These are phyloP conservation scores for Dillenia suffruticosa DNA, from an alignment of 164 flowering plant species.

Conservation along the genomic window DNA sequence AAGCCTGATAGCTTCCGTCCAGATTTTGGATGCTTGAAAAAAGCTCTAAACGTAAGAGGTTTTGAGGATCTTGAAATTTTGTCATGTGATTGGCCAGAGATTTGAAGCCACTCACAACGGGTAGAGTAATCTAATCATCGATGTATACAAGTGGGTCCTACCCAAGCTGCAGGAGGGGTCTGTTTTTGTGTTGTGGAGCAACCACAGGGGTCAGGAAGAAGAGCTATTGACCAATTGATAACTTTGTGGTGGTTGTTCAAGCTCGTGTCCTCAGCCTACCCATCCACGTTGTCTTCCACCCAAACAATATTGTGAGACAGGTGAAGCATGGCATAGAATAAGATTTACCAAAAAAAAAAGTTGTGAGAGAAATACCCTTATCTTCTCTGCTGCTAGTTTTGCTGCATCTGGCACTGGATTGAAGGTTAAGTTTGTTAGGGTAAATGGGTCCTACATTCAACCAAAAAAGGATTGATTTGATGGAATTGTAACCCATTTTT, in stretches of 20 bases:
- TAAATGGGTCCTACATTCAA: too few relatives aligned
- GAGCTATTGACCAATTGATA: slow-evolving; percentile 4
- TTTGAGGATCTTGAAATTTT: not conserved
- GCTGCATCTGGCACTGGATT: too few relatives aligned
- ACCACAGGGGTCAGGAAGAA: not conserved
- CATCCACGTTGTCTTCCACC: slow-evolving; percentile 19
- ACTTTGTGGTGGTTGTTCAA: slow-evolving; percentile 25
- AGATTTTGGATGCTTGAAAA: not conserved
- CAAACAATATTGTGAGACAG: too few relatives aligned
- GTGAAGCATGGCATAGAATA: too few relatives aligned
- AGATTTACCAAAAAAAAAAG: too few relatives aligned
- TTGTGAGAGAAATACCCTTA: too few relatives aligned
- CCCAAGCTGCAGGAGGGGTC: not conserved
- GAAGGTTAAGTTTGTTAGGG: too few relatives aligned
- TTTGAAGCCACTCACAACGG: slow-evolving; percentile 24
- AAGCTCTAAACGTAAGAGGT: not conserved
- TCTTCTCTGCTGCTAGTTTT: too few relatives aligned
- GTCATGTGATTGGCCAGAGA: slow-evolving; percentile 8
- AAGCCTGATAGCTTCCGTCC: not conserved
- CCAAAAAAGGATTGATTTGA: too few relatives aligned
- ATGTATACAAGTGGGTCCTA: not conserved
- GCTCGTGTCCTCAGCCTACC: slow-evolving; percentile 2
- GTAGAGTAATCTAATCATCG: slow-evolving; percentile 2
- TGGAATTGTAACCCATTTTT: too few relatives aligned
- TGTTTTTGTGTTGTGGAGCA: not conserved